Conservation (phyloP, 108 stramenopile genomes). For the Skeletonema grethae region DNA sequence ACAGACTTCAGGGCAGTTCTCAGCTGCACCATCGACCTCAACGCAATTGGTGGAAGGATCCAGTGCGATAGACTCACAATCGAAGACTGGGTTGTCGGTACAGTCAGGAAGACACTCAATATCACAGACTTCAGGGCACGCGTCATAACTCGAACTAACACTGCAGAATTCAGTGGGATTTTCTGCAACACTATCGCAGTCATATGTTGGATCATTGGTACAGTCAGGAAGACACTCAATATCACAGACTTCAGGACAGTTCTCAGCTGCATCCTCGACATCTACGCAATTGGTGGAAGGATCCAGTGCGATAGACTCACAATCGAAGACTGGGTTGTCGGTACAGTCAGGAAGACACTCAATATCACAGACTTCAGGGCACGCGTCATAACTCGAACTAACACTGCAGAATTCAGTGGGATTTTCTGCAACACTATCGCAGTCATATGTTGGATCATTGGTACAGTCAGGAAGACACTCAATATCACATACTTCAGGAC, state of each 20-base stretch:
- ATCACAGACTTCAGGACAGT: not conserved
- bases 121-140: not conserved
- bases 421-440: not conserved
- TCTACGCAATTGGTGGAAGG: not conserved
- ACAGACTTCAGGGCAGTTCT: not conserved
- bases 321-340: not conserved
- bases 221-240: not conserved
- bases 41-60: not conserved
- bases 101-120: not conserved
- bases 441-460: not conserved
- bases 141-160: no score
- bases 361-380: not conserved
- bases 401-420: not conserved
- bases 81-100: not conserved
- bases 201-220: not conserved
- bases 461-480: not conserved
- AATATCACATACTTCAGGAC: not conserved
- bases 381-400: no score
- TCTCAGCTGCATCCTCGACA: not conserved
- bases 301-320: not conserved
- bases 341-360: not conserved
- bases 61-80: not conserved
- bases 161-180: not conserved
- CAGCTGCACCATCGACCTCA: not conserved
- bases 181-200: not conserved